A percentile compares a stretch with the other conserved stretches of the same genome.
phyloP scores from a whole-genome alignment of 2,329 filamentous ascomycete species.

The Fusarium decemcellulare region DNA sequence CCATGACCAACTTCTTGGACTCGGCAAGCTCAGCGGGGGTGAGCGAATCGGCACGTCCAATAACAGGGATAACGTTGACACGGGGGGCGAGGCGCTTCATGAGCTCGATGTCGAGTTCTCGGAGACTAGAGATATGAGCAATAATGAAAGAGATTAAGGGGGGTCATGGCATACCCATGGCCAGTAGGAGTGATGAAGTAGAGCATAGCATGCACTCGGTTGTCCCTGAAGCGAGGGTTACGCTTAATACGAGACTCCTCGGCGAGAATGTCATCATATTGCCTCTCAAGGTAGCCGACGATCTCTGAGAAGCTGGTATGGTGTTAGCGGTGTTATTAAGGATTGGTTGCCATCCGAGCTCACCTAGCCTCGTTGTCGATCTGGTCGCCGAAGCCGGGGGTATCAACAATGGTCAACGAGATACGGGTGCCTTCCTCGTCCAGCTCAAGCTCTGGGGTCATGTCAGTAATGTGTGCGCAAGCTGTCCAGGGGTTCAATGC shows the following conservation, averaged over 20 bases:
- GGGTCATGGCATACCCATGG: constrained; percentile 76
- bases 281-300: constrained; percentile 96
- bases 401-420: constrained; percentile 98
- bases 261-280: constrained; percentile 99
- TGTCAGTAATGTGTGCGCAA: constrained; percentile 47
- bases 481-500: not conserved
- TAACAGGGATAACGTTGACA: constrained; percentile 99
- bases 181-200: constrained; percentile 99
- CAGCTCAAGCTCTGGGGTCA: constrained; percentile 83
- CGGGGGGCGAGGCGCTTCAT: constrained; percentile 99
- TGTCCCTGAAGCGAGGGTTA: constrained; percentile 99
- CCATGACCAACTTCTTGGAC: constrained; percentile 99
- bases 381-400: constrained; percentile 97
- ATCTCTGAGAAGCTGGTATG: constrained; percentile 90
- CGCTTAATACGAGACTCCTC: constrained; percentile 99
- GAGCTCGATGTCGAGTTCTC: constrained; percentile 98
- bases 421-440: constrained; percentile 99
- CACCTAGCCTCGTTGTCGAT: constrained; percentile 99
- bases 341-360: constrained; percentile 38
- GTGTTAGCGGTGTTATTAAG: constrained; percentile 22
- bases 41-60: constrained; percentile 97
- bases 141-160: not conserved
- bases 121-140: constrained; percentile 74
- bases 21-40: constrained; percentile 97
- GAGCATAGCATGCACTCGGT: constrained; percentile 96